Conservation (phyloP, 2,329 filamentous ascomycete species). For the Ceratocystis lukuohia region DNA sequence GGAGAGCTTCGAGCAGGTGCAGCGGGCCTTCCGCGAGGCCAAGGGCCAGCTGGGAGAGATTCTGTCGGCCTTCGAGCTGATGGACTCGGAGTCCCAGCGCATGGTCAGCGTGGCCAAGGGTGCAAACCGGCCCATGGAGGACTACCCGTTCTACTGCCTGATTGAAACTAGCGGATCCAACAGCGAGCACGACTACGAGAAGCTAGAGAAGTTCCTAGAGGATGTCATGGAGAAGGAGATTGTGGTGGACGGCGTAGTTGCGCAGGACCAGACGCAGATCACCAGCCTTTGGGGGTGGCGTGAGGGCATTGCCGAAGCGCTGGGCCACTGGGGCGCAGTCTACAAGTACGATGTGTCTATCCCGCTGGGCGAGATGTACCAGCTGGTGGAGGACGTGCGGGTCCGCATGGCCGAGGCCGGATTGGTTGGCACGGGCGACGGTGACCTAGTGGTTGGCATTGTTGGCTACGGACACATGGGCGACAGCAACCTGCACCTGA, state of each 20-base stretch:
- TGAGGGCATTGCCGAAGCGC: constrained; percentile 79
- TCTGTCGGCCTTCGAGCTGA: constrained; percentile 91
- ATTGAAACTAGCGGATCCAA: constrained; percentile 95
- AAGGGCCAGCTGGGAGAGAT: constrained; percentile 89
- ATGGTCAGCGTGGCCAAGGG: constrained; percentile 62
- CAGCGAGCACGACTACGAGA: constrained; percentile 81
- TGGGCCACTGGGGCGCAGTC: constrained; percentile 82
- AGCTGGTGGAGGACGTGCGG: constrained; percentile 73
- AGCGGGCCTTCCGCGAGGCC: constrained; percentile 73
- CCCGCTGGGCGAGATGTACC: constrained; percentile 74
- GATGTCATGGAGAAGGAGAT: constrained; percentile 80
- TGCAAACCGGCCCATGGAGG: constrained; percentile 68
- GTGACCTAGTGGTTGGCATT: constrained; percentile 56
- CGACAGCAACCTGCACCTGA: constrained; percentile 88
- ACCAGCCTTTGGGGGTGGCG: constrained; percentile 80
- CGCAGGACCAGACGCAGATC: constrained; percentile 84
- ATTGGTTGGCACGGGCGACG: constrained; percentile 59
- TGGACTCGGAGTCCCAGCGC: constrained; percentile 74
- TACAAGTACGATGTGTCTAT: constrained; percentile 99
- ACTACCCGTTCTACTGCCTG: constrained; percentile 89
- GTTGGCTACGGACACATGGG: constrained; percentile 98
- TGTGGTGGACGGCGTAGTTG: constrained; percentile 77
- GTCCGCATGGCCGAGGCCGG: constrained; percentile 59
- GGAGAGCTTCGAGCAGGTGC: constrained; percentile 78
- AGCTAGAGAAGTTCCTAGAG: constrained; percentile 81